phyloP scores from a whole-genome alignment of 1,284 basidiomycete species.

The Prillingera fragicola region DNA sequence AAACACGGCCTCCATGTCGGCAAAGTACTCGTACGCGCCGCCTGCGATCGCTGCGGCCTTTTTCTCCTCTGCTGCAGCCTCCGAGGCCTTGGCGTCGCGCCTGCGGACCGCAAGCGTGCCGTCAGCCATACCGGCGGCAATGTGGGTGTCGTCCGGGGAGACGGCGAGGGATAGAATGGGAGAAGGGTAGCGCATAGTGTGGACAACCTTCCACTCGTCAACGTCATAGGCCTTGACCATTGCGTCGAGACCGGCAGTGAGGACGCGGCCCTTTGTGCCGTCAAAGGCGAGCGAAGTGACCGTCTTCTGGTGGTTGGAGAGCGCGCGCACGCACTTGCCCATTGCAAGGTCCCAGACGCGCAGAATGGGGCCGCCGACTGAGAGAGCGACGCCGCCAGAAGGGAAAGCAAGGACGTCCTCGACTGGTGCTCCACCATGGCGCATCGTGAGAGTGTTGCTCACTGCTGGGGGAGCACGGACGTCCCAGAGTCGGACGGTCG shows the following conservation, averaged over 20 bases:
- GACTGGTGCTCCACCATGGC: constrained; percentile 62
- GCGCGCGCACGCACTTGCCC: constrained; percentile 75
- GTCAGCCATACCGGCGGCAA: constrained; percentile 93
- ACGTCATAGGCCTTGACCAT: constrained; percentile 99
- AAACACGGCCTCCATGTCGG: constrained; percentile 56
- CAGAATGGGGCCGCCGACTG: constrained; percentile 85
- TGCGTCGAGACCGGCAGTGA: constrained; percentile 89
- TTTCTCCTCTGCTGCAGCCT: constrained; percentile 52
- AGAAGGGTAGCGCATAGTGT: constrained; percentile 97
- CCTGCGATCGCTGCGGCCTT: constrained; percentile 53
- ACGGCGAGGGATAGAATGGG: constrained; percentile 86
- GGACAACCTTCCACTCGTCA: constrained; percentile 86
- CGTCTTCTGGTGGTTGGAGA: constrained; percentile 98
- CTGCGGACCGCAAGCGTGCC: constrained; percentile 86
- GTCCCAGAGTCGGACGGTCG: constrained; percentile 85
- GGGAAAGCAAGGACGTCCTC: constrained; percentile 94
- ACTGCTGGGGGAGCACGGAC: constrained; percentile 51
- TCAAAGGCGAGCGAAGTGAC: constrained; percentile 84
- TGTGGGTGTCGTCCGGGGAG: constrained; percentile 95
- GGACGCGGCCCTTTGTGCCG: constrained; percentile 59
- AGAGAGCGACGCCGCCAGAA: constrained; percentile 77
- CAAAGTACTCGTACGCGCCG: constrained; percentile 67
- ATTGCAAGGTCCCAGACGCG: constrained; percentile 94
- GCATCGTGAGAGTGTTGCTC: constrained; percentile 68
- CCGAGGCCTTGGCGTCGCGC: constrained; percentile 68